Conservation (phyloP, 2,329 filamentous ascomycete genomes). For the Periconia sp. region DNA sequence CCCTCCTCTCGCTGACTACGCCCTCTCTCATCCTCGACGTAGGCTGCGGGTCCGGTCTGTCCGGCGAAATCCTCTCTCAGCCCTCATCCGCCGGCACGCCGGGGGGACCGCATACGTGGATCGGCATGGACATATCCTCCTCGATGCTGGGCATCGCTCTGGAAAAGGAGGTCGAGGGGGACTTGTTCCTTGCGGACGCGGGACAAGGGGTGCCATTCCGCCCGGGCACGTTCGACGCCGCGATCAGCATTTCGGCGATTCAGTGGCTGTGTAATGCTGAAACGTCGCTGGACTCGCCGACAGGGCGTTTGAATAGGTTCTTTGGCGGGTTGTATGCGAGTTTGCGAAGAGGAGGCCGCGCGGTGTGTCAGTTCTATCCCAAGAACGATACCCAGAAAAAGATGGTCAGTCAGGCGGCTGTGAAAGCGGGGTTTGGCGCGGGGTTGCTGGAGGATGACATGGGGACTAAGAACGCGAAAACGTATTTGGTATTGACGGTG, state of each 20-base stretch:
- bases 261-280: constrained; percentile 99
- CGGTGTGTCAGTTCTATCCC: constrained; percentile 97
- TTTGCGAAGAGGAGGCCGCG: constrained; percentile 79
- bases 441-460: constrained; percentile 94
- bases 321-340: constrained; percentile 91
- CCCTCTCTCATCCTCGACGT: constrained; percentile 92
- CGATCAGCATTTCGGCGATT: constrained; percentile 92
- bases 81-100: constrained; percentile 60
- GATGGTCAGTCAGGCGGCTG: constrained; percentile 89
- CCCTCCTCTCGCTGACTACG: constrained; percentile 77
- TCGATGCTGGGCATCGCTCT: constrained; percentile 97
- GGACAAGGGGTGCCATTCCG: constrained; percentile 95
- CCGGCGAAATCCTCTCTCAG: constrained; percentile 87
- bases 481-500: constrained; percentile 93
- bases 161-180: constrained; percentile 87
- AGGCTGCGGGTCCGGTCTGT: constrained; percentile 94
- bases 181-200: constrained; percentile 91
- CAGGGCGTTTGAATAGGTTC: constrained; percentile 77
- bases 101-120: constrained; percentile 87
- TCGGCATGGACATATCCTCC: constrained; percentile 94
- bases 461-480: constrained; percentile 92
- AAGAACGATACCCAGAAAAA: constrained; percentile 89
- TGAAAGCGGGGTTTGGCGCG: constrained; percentile 92
- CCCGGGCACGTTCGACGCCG: constrained; percentile 88
- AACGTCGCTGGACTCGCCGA: constrained; percentile 77